Evolutionary conservation across 2,329 filamentous ascomycete genomes (phyloP), one percentile per base, ranked within the genome.

Genomic region (Polychaeton citri): DNA sequence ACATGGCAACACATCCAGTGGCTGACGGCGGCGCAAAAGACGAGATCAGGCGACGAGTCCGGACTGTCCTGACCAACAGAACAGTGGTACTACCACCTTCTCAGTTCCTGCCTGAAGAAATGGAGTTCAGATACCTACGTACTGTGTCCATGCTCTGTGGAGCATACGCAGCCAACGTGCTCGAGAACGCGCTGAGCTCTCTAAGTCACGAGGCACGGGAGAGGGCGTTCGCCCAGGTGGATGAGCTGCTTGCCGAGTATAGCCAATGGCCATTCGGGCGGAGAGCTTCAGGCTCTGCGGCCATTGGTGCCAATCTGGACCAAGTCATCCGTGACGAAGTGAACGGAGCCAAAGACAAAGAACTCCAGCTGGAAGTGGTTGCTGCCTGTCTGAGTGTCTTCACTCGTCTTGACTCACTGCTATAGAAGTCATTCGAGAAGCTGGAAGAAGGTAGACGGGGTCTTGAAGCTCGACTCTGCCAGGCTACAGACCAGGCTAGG

Each of bases 1-100:
- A 98, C 66, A 98, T 98, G 90, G 90, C 90, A 39, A 98, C 90
- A 45, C 90, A 98, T 61, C 90, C 90, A 30, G 87, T 98, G 39
- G 88, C 86, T 45, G 90, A 98, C 54, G 82, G 86, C 46, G 88
- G 85, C 53, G 90, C 90, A 53, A 98, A 98, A 68, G 90, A 96
- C 55, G 90, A 98, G 66, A 90, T 98, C 53, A 76, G 90, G 52
- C 78, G 83, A 57, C 81, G 90, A 51, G 88, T 96, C 46, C 80
- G 88, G 57, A 93, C 83, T 57, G 76, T 96, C 41, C 78, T 95
- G 47, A 95, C 85, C 42, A 86, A 87, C 64, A 80, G 90, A 52
- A 98, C 90, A 35, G 83, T 96, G 41, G 86, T 96, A 32, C 75
- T 98, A 26, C 81, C 83, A 32, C 69, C 73, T 38, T 87, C 79